Percentiles rank a stretch among this genome's conserved stretches.
Conservation (phyloP, 495 filamentous ascomycete genomes). For the Amphirosellinia nigrospora region DNA sequence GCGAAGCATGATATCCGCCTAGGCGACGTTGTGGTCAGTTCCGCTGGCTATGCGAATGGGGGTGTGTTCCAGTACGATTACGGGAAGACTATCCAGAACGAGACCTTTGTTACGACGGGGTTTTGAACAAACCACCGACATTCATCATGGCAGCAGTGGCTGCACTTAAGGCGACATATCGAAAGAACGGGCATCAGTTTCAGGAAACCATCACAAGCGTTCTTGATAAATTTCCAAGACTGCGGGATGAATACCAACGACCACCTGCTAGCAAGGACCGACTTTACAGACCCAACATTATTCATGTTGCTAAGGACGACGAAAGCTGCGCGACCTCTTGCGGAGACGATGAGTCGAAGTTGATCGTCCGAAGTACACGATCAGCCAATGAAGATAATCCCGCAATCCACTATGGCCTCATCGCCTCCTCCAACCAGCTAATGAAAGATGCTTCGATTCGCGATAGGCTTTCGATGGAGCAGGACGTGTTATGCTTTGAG, state of each 20-base stretch:
- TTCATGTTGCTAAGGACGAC: too few relatives aligned
- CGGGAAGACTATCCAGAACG: constrained; percentile 33
- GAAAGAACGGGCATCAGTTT: not conserved
- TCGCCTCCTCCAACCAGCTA: constrained; percentile 47
- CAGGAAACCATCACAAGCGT: not conserved
- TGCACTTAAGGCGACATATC: constrained; percentile 25
- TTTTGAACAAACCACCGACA: constrained; percentile 37
- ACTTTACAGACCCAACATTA: too few relatives aligned
- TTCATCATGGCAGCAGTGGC: constrained; percentile 29
- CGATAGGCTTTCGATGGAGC: constrained; percentile 15
- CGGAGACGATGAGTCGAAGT: too few relatives aligned
- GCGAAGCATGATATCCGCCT: constrained; percentile 46
- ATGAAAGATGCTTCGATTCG: constrained; percentile 33
- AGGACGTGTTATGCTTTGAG: constrained; percentile 30
- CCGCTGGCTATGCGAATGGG: constrained; percentile 27
- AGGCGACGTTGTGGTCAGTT: constrained; percentile 52
- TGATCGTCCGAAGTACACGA: too few relatives aligned
- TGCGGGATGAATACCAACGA: too few relatives aligned
- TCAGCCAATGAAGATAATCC: not conserved
- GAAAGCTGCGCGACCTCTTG: too few relatives aligned
- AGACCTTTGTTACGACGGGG: constrained; percentile 32
- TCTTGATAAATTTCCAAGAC: too few relatives aligned
- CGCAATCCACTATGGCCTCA: constrained; percentile 45
- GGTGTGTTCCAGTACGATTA: constrained; percentile 50
- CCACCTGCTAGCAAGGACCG: too few relatives aligned